Base-by-base conservation (phyloP, 1,284 basidiomycete species). In the Papiliotrema laurentii region DNA sequence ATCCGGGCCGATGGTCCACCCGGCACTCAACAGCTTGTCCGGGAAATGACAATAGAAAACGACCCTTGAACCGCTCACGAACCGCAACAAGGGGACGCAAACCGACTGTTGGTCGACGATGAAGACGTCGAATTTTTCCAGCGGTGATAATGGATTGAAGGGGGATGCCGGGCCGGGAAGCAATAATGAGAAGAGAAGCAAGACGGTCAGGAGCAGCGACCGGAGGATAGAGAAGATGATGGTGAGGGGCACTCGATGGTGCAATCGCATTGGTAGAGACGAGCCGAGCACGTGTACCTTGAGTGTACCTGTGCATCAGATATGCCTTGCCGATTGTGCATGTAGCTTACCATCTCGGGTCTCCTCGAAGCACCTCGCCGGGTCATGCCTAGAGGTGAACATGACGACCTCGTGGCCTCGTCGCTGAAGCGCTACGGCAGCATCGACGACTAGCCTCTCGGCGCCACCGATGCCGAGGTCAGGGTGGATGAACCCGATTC, bases 11-110 rank as follows among this genome's bases (percentile, higher is more conserved):
- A 64, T 53, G 48, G 67, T 60, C 76, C 64, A 68, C 35, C 69
- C 64, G n/a, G 72, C 65, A 18, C 68, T 69, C n/a, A 96, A 79
- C 0, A 96, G 77, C 69, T 93, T 91, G 74, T 97, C 92, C 0
- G 96, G 94, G 64, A 97, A 98, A 71, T 98, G 94, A 63, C 92
- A 96, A 72, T 98, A 98, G 75, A 97, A 98, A 16, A 98, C 83
- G 22, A 96, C 86, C 1, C 89, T 82, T 10, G 82, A 88, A 11
- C 78, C 77, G 2, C 79, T 81, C 10, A 88, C 67, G 45, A 78
- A 69, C 13, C 88, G 81, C 1, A 98, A 77, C 54, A 94, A 76
- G 0, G 94, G 94, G 18, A 97, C 79, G 53, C 87, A 90, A 2
- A 90, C 89, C 1, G 89, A 89, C 19, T 97, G 82, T 69, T 97